Evolutionary conservation across 768 basidiomycete genomes (phyloP).

Genomic region (Pisolithus tinctorius): DNA sequence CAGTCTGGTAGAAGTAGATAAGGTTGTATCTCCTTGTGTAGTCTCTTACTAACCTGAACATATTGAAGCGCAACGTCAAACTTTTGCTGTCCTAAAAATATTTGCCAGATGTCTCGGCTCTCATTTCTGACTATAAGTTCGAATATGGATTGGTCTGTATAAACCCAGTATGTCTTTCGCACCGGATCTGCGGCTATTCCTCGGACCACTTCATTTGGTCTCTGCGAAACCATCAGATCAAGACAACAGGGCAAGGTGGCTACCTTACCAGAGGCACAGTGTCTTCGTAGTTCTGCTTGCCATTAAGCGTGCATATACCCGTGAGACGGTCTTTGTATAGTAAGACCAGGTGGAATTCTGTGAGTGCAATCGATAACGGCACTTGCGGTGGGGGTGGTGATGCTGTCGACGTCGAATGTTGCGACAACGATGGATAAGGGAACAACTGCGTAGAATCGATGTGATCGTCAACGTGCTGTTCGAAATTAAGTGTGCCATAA

Average conservation of each 20-base stretch:
- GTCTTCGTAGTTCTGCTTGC: conserved; percentile 81
- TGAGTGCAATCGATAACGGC: conserved; percentile 75
- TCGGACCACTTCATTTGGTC: conserved; percentile 63
- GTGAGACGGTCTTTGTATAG: conserved; percentile 74
- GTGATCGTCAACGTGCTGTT: conserved; percentile 61
- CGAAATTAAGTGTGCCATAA: conserved; percentile 71
- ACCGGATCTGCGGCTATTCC: conserved; percentile 82
- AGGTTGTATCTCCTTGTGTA: background rate
- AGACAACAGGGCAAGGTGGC: background rate
- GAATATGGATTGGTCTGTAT: conserved; percentile 81
- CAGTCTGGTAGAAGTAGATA: conserved; percentile 46
- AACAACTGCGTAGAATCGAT: conserved; percentile 74
- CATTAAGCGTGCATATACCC: conserved; percentile 74
- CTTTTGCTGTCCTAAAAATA: conserved; percentile 72
- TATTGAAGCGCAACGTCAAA: conserved; percentile 76
- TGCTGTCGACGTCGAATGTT: conserved; percentile 21
- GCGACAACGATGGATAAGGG: conserved; percentile 55
- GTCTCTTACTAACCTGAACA: conserved; percentile 55
- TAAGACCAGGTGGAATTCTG: conserved; percentile 89
- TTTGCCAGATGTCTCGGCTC: conserved; percentile 91
- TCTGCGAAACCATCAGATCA: conserved; percentile 39
- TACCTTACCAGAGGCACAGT: conserved; percentile 63
- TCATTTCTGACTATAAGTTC: conserved; percentile 85
- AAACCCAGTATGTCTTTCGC: conserved; percentile 90
- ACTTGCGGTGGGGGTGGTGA: conserved; percentile 27